Base-by-base conservation (phyloP, 306 rosid species). In the Cicer pinnatifidum region DNA sequence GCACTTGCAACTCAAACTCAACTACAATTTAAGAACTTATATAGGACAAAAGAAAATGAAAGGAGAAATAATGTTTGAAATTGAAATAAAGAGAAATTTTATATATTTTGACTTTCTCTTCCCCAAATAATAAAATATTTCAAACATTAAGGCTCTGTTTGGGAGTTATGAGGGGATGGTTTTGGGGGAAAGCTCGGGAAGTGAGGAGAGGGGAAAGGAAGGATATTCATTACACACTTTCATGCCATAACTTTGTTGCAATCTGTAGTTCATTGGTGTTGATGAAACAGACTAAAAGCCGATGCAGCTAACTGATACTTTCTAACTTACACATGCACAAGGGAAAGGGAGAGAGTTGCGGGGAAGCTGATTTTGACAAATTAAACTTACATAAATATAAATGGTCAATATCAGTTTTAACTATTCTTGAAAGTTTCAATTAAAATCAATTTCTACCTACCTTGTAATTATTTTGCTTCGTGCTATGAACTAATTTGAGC, bases 391-490 rank as follows among this genome's bases (percentile, higher is more conserved):
- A 57, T 57, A 11, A 66, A 20, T 20, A 23, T 57, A 11, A 66
- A 20, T 45, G 53, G 71, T 44, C 40, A 19, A 11, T 44, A 7
- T 45, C 6, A 12, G 69, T 63, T 40, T 28, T 15, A 28, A 10
- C 38, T 10, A 10, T 57, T 23, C 63, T 57, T 20, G 63, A 20
- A 56, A 8, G 60, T 54, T 54, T 61, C 6, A 40, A 63, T 50
- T 40, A 63, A 63, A 63, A 11, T 47, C 11, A 66, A 59, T 63
- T 54, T 75, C 62, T 20, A 48, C 35, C 28, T 19, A 51, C 48
- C 23, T 46, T 61, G 43, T 44, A 37, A 69, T 60, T 39, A 50
- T 79, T 45, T 75, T 75, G 46, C 11, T 33, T 54, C 35, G 58
- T 63, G 40, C 70, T 58, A 19, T 54, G 53, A 59, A 71, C 57